Evolutionary conservation across 495 filamentous ascomycete species (phyloP), one percentile per base, ranked within the genome.

Genomic region (Penicillium verhagenii): DNA sequence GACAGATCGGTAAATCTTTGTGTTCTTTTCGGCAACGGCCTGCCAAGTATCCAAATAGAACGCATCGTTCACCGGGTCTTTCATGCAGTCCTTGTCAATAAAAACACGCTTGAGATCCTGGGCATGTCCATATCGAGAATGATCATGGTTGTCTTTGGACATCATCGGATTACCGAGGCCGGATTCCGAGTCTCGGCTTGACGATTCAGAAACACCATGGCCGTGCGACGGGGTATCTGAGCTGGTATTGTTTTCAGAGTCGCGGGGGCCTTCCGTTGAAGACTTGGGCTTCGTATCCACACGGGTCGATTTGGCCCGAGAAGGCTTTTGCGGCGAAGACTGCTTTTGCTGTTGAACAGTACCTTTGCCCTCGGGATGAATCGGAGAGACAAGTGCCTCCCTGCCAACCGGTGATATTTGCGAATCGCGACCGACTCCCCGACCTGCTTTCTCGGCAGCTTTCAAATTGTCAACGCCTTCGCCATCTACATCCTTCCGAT

Each of bases 31-130:
- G 6, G 94, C 94, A 39, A 92, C 84, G n/a, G 82, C 74, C 56
- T 85, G 84, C 94, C 94, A 98, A 1, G 87, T 86, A 57, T 96
- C 90, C 40, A 91, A 81, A 64, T 87, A 93, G 72, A 97, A 97
- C 2, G 75, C 69, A 53, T 92, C 83, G 56, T 86, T 86, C 24
- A 97, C 76, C 0, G 95, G 94, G 66, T 98, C 94, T 14, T 70
- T 74, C 82, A 91, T 90, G 68, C 88, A 89, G 54, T 90, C 84
- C 37, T 81, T 78, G 49, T 83, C 80, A 16, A 91, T 72, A 26
- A 78, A 71, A 7, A 86, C 80, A 29, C 80, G 82, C 43, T 82
- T 82, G 61, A 96, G 78, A 33, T 92, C 87, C 6, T 84, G 76
- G 3, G 85, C 69, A 57, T 85, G 82, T 11, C 77, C 56, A 43